Base-by-base conservation (phyloP, 768 basidiomycete genomes). In the Rubroboletus satanas region DNA sequence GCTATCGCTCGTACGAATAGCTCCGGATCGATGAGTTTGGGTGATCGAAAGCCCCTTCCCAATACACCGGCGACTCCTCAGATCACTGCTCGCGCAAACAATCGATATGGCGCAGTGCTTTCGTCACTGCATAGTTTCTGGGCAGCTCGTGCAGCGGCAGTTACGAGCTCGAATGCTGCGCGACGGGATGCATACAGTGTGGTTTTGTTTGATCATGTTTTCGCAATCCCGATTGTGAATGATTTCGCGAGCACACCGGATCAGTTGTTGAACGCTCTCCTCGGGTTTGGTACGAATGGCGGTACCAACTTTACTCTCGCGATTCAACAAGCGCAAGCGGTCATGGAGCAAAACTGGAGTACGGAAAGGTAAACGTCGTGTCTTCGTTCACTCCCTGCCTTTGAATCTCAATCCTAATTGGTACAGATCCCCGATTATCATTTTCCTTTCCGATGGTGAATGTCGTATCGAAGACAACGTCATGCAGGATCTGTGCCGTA, bases 51-150 rank as follows among this genome's bases (percentile, higher is more conserved):
- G 1, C 84, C 84, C 0, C 71, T 83, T 5, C 60, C 63, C 0
- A 70, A 74, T 43, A 76, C 79, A 2, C 79, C 81, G 0, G 70
- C 54, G 4, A 71, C 75, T 4, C 55, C 65, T n/a, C 62, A 61
- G 35, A 82, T 83, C 39, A 51, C 59, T 6, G 63, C 62, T 12
- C 58, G 50, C 0, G 68, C 71, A 38, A 64, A 81, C 54, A 79
- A 85, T 56, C 69, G 83, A 31, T 73, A 83, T 17, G 83, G 83
- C 0, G 82, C 84, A 0, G 84, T 84, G 0, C 79, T 78, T 38
- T 80, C 82, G 0, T 77, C 83, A 0, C 59, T 85, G 9, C 64
- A 82, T 50, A 70, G 71, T 15, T 85, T 85, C 63, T 86, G 84
- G 83, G 56, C 68, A 14, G 76, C 84, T 0, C 75, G 83, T 4